A percentile compares a stretch with the other conserved stretches of the same genome.
Evolutionary conservation across 768 basidiomycete genomes (phyloP).

Genomic region (Tubosaeta sp.): DNA sequence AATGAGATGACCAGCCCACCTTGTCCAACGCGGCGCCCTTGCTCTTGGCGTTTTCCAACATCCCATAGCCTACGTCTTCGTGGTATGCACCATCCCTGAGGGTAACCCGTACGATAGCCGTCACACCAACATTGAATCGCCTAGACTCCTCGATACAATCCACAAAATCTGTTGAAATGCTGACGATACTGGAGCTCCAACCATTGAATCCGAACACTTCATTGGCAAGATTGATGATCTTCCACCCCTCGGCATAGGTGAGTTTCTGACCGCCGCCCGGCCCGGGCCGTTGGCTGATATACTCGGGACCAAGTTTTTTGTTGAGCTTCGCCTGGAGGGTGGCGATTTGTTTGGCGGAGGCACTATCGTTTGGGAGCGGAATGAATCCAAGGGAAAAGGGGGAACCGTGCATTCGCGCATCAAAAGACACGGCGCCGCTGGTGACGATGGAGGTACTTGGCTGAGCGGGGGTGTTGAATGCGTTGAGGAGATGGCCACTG

Average conservation of each 20-base stretch:
- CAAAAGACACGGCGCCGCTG: slow-evolving; percentile 59
- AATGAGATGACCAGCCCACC: slow-evolving; percentile 43
- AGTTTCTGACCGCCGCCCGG: slow-evolving; percentile 84
- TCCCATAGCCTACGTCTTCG: slow-evolving; percentile 92
- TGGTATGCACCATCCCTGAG: slow-evolving; percentile 84
- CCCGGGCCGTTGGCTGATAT: slow-evolving; percentile 82
- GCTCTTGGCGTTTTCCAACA: slow-evolving; percentile 76
- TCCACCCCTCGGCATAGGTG: slow-evolving; percentile 97
- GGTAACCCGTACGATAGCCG: slow-evolving; percentile 83
- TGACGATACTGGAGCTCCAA: slow-evolving; percentile 81
- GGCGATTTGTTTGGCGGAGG: slow-evolving; percentile 52
- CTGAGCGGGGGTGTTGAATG: slow-evolving; percentile 30
- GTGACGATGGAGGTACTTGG: slow-evolving; percentile 31
- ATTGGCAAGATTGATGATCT: slow-evolving; percentile 95
- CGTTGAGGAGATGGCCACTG: slow-evolving; percentile 54
- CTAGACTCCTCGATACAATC: slow-evolving; percentile 69
- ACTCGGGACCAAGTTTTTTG: slow-evolving; percentile 92
- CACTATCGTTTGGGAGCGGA: slow-evolving; percentile 53
- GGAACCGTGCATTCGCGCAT: slow-evolving; percentile 49
- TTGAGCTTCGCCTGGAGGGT: slow-evolving; percentile 76
- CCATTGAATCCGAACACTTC: slow-evolving; percentile 99
- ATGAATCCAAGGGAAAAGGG: slow-evolving; percentile 9
- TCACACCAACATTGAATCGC: slow-evolving; percentile 69
- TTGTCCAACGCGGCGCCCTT: slow-evolving; percentile 90
- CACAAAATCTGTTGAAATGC: slow-evolving; percentile 69